Percentiles rank a stretch among this genome's conserved stretches.
phyloP scores from a whole-genome alignment of 176 grass and related monocot genomes.

The Carex cristatella region DNA sequence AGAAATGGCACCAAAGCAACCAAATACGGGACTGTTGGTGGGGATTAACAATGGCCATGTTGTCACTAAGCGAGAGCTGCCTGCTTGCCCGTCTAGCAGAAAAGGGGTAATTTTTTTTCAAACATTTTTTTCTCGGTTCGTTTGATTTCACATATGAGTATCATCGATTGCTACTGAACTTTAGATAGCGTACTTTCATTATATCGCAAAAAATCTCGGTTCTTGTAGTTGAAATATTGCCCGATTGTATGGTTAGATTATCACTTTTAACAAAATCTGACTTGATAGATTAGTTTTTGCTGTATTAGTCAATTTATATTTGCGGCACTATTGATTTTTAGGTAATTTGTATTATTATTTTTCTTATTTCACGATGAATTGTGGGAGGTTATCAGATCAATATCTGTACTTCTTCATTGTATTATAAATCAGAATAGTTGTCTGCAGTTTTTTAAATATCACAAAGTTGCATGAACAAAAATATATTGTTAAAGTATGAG shows the following conservation, averaged over 20 bases:
- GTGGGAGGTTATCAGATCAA: background rate
- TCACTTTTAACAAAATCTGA: no score
- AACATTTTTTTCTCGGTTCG: no score
- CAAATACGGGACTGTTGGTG: constrained; percentile 33
- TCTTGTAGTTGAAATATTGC: background rate
- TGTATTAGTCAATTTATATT: background rate
- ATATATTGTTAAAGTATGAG: no score
- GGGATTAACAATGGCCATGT: constrained; percentile 35
- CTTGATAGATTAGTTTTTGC: background rate
- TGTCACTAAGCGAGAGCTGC: constrained; percentile 37
- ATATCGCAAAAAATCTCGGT: background rate
- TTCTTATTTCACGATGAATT: background rate
- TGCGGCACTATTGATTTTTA: background rate
- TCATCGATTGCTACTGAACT: background rate
- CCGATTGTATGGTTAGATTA: background rate
- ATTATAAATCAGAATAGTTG: no score
- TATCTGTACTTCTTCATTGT: no score
- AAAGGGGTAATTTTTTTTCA: constrained; percentile 23
- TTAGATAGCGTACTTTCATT: background rate
- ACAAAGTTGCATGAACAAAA: no score
- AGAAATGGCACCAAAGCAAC: constrained; percentile 30
- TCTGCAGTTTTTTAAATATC: no score
- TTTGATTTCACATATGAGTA: background rate
- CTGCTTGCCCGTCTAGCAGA: constrained; percentile 18
- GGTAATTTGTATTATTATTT: no score